These are phyloP conservation scores for Xylaria castorea DNA, from an alignment of 495 filamentous ascomycete species.

Conservation along the genomic window DNA sequence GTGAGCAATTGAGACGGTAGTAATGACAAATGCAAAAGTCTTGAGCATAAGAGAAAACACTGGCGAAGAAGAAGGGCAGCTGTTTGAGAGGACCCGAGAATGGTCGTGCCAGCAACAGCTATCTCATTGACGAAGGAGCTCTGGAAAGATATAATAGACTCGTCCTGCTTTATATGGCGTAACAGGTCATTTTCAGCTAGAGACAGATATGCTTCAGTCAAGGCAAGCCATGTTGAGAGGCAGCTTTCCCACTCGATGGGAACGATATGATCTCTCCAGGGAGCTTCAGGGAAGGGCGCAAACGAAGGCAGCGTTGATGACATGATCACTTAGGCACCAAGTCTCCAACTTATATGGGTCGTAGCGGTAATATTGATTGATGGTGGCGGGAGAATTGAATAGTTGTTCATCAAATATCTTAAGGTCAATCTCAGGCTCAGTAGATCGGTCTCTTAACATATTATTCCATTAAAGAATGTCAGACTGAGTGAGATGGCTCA, in stretches of 20 bases:
- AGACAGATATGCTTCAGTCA: slow-evolving; percentile 68
- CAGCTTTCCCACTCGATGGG: slow-evolving; percentile 79
- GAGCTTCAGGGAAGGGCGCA: slow-evolving; percentile 75
- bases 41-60: slow-evolving; percentile 65
- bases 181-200: slow-evolving; percentile 61
- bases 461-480: background rate
- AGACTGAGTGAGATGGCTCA: slow-evolving; percentile 17
- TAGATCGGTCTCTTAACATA: background rate
- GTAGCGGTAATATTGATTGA: background rate
- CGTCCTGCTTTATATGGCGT: slow-evolving; percentile 56
- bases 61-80: slow-evolving; percentile 62
- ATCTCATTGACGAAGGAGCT: slow-evolving; percentile 64
- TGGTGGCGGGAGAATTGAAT: background rate
- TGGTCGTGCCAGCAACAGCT: slow-evolving; percentile 46
- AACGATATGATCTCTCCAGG: slow-evolving; percentile 67
- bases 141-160: slow-evolving; percentile 65
- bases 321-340: background rate
- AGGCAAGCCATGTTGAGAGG: slow-evolving; percentile 75
- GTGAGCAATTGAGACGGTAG: slow-evolving; percentile 55
- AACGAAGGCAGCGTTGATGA: slow-evolving; percentile 64
- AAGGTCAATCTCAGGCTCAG: background rate
- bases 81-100: slow-evolving; percentile 52
- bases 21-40: slow-evolving; percentile 51
- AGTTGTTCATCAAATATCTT: background rate
- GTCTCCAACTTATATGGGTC: slow-evolving; percentile 3